Base-by-base conservation (phyloP, 192 early-diverging fungal genomes). In the Podila minutissima region DNA sequence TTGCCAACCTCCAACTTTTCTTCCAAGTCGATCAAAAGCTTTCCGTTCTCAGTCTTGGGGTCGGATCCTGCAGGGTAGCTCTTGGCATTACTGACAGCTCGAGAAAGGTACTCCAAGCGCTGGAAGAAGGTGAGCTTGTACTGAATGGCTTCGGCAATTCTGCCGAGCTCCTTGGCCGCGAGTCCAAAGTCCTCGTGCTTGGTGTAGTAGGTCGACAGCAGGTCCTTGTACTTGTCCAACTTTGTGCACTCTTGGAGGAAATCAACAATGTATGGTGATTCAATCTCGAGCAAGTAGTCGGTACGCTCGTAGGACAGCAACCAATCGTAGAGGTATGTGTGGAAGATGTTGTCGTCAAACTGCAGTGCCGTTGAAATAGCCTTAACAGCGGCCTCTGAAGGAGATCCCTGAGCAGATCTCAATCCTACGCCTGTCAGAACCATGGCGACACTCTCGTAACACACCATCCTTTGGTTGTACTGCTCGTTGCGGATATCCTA, bases 191-290 rank as follows among this genome's bases (percentile, higher is more conserved):
- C 84, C 53, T 82, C 71, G 19, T 85, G 69, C 61, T 90, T 88
- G 55, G 90, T 85, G 66, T 93, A 94, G 73, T 83, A 93, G 29
- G 87, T 82, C 88, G 92, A 93, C 31, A 94, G 84, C 71, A 92
- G 84, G 62, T 93, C 90, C 37, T 78, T 71, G 57, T 86, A 86
- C 37, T 82, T 82, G 12, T 74, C 75, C 37, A 77, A 13, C n/a
- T 66, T 20, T 12, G 88, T 87, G 38, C 81, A 84, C 57, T 85
- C 86, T 75, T 89, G 85, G 13, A 88, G 67, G 46, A 74, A 72
- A 59, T 89, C 64, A n/a, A 85, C 88, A 53, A 90, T 85, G 37
- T 76, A 76, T 9, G 84, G 74, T 13, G 74, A 74, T 1, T 69
- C 67, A 57, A 88, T 85, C 51, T 88, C 82, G 38, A 91, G 85